Evolutionary conservation across 768 basidiomycete genomes (phyloP), one percentile per base, ranked within the genome.

Genomic region (Boletus vermiculosoides): DNA sequence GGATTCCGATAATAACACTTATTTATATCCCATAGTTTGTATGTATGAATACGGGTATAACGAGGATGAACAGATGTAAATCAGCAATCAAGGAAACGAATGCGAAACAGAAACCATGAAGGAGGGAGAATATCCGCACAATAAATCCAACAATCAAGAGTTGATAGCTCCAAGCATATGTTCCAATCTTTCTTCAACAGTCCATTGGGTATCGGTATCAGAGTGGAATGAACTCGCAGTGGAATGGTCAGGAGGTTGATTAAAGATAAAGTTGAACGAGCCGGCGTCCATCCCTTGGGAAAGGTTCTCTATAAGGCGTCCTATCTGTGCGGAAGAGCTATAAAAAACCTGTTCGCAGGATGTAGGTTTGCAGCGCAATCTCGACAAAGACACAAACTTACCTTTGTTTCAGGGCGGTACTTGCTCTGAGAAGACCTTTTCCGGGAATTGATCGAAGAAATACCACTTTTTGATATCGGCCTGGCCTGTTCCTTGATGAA

Each of bases 371-470:
- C 45, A 53, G 34, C 18, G 39, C 16, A 47, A 56, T 36, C 55
- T 15, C 40, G 52, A 56, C 22, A 50, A 53, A 47, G 34, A 45
- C 52, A 53, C 55, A 37, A 64, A 70, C 77, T 59, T 71, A 88
- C 91, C 83, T 92, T 92, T 34, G 92, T 94, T 68, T 94, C 91
- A 60, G 92, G 91, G 48, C 87, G 82, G 62, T 74, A 71, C 65
- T 83, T 79, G 68, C 78, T 78, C 72, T 80, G 78, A 58, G 71
- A 67, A 36, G 74, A 47, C 67, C 83, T 87, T 75, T 82, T 87
- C 57, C 84, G 83, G 20, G 86, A 81, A 54, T 83, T 69, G 67
- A 86, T 73, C 39, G 88, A 81, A 52, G 71, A 66, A 50, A 74
- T 76, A 65, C 90, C 89, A 48, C 84, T 79, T 68, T 83, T 90